phyloP scores from a whole-genome alignment of 176 grass and related monocot species.

The Tuctoria greenei region DNA sequence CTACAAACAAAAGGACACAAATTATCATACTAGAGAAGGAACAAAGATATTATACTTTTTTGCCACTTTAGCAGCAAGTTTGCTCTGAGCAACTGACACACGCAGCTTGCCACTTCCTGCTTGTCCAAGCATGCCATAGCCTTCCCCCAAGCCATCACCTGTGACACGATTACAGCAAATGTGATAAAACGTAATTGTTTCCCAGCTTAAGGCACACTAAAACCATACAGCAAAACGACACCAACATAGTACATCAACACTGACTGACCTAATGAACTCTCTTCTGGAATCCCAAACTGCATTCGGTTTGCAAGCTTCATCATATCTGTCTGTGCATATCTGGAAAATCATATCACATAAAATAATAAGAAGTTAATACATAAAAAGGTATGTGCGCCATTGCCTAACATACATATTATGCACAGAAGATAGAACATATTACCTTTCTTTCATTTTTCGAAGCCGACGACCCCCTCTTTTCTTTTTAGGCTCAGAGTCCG shows the following conservation, averaged over 20 bases:
- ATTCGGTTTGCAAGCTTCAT: constrained; percentile 89
- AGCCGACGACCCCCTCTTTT: constrained; percentile 70
- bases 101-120: constrained; percentile 82
- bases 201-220: neutral
- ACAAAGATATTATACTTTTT: constrained; percentile 57
- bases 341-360: constrained; percentile 29
- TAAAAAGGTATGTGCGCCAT: neutral
- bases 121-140: constrained; percentile 96
- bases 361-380: constrained; percentile 15
- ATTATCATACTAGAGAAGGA: constrained; percentile 22
- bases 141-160: constrained; percentile 91
- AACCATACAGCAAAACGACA: neutral
- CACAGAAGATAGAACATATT: neutral
- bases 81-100: constrained; percentile 68
- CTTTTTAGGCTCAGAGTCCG: constrained; percentile 80
- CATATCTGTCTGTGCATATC: constrained; percentile 85
- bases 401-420: neutral
- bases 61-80: constrained; percentile 65
- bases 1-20: neutral
- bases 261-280: constrained; percentile 84
- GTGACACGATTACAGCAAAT: constrained; percentile 1
- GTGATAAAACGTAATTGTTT: neutral
- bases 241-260: neutral
- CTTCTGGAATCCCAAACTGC: constrained; percentile 84
- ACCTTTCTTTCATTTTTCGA: constrained; percentile 97